Evolutionary conservation across 2,329 filamentous ascomycete genomes (phyloP), one percentile per base, ranked within the genome.

Genomic region (Dothidotthia symphoricarpi): DNA sequence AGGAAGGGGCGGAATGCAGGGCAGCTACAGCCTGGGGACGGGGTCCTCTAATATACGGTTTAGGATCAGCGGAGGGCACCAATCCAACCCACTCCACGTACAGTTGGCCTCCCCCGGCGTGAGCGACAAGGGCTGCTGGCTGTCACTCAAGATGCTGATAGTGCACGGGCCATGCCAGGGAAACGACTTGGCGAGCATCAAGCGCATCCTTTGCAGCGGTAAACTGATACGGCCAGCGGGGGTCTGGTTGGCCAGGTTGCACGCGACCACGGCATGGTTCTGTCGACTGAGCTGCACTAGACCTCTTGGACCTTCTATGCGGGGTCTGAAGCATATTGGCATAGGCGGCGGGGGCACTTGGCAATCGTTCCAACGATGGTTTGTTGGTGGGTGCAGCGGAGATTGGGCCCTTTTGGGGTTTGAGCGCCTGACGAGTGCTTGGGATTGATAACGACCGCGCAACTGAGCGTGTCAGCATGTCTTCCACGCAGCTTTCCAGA

Each of bases 11-110:
- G 17, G 28, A 34, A 25, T 31, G 34, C 19, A 28, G 26, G 39
- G 30, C 36, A 40, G 36, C 14, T 35, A 19, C 39, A 34, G 31
- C 28, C 40, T 28, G 39, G 43, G 28, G 37, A 46, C 12, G 34
- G 24, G 42, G 41, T 33, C 37, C 44, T 39, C 50, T 57, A 63
- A 57, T 58, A 58, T 49, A 54, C 30, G 38, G 34, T 31, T 36
- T 25, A 36, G 43, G 57, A 59, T 59, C 55, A 59, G 53, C 53
- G 38, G 51, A 54, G 43, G 45, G 51, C 38, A 24, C 13, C 39
- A 51, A 47, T 55, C 47, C 57, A 53, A 46, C 42, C 45, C 42
- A 45, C 39, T 42, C 37, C 41, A 37, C 40, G 34, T 42, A 34
- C 34, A 40, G 49, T 44, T 19, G 19, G 36, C 35, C 39, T 27